phyloP scores from a whole-genome alignment of 495 filamentous ascomycete genomes.

The Corynascus novoguineensis region DNA sequence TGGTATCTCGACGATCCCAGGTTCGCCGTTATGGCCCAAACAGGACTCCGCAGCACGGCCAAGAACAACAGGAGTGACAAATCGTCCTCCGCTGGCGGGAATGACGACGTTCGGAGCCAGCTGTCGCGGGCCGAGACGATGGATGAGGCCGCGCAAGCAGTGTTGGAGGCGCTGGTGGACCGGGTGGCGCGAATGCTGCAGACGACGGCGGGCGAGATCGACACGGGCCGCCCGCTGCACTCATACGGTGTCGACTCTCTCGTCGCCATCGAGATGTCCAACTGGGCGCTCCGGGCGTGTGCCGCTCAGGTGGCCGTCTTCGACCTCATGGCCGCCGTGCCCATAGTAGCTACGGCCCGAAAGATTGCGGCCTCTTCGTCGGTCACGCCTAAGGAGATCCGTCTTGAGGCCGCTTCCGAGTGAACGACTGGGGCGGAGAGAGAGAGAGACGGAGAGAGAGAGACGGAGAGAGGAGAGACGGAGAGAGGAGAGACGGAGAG shows the following conservation, averaged over 20 bases:
- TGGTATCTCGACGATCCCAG: neutral
- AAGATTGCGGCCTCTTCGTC: neutral
- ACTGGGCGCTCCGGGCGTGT: constrained; percentile 23
- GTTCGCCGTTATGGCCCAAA: neutral
- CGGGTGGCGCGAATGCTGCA: constrained; percentile 21
- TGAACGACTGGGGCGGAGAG: no score
- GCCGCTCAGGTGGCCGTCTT: neutral
- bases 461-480: no score
- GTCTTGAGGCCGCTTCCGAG: no score
- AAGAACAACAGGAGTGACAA: neutral
- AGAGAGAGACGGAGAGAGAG: neutral
- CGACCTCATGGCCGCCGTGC: neutral
- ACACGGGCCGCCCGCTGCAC: constrained; percentile 14
- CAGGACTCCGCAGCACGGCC: no score
- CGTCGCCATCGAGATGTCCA: constrained; percentile 43
- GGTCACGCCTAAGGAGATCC: neutral
- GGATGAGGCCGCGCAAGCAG: neutral
- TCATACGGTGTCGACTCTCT: constrained; percentile 43
- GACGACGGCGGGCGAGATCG: constrained; percentile 27
- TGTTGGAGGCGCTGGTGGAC: neutral
- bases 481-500: no score
- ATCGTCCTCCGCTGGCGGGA: neutral
- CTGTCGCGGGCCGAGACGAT: neutral
- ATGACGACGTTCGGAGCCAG: neutral
- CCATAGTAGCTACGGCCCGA: neutral